Base-by-base conservation (phyloP, 1,284 basidiomycete species). In the Microstroma glucosiphilum region DNA sequence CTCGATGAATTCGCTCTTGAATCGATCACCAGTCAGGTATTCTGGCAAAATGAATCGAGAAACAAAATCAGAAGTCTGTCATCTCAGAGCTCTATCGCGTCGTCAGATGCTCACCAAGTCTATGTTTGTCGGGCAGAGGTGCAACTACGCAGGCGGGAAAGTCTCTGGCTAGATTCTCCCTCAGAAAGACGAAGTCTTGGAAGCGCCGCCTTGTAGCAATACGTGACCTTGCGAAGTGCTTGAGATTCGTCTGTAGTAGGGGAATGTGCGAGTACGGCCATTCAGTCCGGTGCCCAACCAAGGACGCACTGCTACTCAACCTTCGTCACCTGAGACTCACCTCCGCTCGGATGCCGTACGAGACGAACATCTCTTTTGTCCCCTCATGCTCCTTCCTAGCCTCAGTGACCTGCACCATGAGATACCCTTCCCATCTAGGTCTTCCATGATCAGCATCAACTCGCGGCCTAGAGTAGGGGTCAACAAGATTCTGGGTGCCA, bases 131-230 rank as follows among this genome's bases (percentile, higher is more conserved):
- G 3, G 94, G 96, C 57, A 99, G 84, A 6, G 92, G 91, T 25
- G 94, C 92, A 0, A 98, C 90, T 21, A 98, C 91, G 73, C 91
- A 94, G 61, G 94, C 96, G 2, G 92, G 92, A 76, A 97, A 99
- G 80, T 93, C 89, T 81, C 88, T 88, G 21, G 86, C 85, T 40
- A 99, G 86, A 73, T 96, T 86, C 58, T 96, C 88, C 65, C 90
- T 84, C 42, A 99, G 82, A 79, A 98, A 98, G 42, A 90, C 89
- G 80, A 99, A 99, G 81, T 99, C 96, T 76, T 94, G 91, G 82
- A 96, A 99, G 26, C 94, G 86, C 65, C 94, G 85, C 60, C 94
- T 86, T 15, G 89, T 83, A 6, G 87, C 83, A 82, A 51, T 86
- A 85, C 26, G 88, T 86, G 83, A 68, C 17, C 69, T 63, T 3